Evolutionary conservation across 1,284 basidiomycete species (phyloP).

Genomic region (Pyrrhoderma lamaoense): DNA sequence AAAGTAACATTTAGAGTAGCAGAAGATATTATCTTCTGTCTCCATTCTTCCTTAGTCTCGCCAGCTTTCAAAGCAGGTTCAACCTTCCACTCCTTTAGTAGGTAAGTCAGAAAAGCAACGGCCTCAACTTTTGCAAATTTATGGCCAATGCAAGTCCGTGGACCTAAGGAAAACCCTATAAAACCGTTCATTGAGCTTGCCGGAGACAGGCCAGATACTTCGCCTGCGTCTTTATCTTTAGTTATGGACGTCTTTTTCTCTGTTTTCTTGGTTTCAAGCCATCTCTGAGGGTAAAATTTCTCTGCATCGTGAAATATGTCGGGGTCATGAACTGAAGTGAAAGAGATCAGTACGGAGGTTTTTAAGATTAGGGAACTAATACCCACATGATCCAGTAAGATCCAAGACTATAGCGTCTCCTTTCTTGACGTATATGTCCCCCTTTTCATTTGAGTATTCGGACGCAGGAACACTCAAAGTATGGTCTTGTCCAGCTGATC

Average conservation of each 20-base stretch:
- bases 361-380: neutral
- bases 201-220: slow-evolving; percentile 8
- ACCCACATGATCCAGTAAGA: slow-evolving; percentile 11
- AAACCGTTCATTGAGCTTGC: slow-evolving; percentile 17
- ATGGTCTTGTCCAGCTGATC: slow-evolving; percentile 6
- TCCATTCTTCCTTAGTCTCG: slow-evolving; percentile 18
- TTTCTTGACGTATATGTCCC: slow-evolving; percentile 8
- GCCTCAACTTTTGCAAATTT: slow-evolving; percentile 20
- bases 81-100: slow-evolving; percentile 17
- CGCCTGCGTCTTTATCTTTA: slow-evolving; percentile 1
- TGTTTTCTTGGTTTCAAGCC: slow-evolving; percentile 18
- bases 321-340: slow-evolving; percentile 15
- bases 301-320: slow-evolving; percentile 18
- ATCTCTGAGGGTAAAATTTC: slow-evolving; percentile 1
- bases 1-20: too few species aligned
- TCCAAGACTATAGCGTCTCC: slow-evolving; percentile 3
- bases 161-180: slow-evolving; percentile 19
- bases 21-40: slow-evolving; percentile 1
- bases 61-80: slow-evolving; percentile 14
- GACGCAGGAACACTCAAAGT: slow-evolving; percentile 9
- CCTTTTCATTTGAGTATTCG: slow-evolving; percentile 5
- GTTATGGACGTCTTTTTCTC: neutral
- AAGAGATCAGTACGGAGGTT: neutral
- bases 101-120: slow-evolving; percentile 14
- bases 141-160: slow-evolving; percentile 20